These are phyloP conservation scores for Microdochium bolleyi DNA, from an alignment of 2,329 filamentous ascomycete genomes.

Conservation along the genomic window DNA sequence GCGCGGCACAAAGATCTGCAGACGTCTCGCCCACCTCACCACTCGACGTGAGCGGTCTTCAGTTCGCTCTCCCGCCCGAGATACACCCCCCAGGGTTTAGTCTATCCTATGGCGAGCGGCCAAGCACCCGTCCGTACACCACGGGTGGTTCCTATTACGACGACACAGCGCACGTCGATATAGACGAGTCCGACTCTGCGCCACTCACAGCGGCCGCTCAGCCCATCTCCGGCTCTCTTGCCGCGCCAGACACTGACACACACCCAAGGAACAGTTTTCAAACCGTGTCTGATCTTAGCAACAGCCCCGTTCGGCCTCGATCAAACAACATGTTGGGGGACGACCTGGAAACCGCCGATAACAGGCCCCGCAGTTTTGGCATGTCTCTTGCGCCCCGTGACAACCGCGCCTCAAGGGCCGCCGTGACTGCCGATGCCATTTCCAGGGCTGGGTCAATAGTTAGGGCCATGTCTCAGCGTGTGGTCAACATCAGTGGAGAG, in stretches of 20 bases:
- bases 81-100: slow-evolving; percentile 26
- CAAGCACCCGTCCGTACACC: slow-evolving; percentile 19
- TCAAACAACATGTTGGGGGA: slow-evolving; percentile 44
- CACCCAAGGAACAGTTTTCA: slow-evolving; percentile 47
- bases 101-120: slow-evolving; percentile 15
- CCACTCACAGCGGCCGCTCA: slow-evolving; percentile 49
- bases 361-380: slow-evolving; percentile 49
- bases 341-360: slow-evolving; percentile 49
- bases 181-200: slow-evolving; percentile 48
- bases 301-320: slow-evolving; percentile 38
- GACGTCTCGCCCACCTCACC: slow-evolving; percentile 28
- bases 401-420: slow-evolving; percentile 50
- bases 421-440: slow-evolving; percentile 56
- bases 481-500: slow-evolving; percentile 95
- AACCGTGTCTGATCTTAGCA: slow-evolving; percentile 46
- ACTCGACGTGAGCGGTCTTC: slow-evolving; percentile 19
- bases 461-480: slow-evolving; percentile 87
- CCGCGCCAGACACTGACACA: slow-evolving; percentile 28
- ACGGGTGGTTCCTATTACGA: slow-evolving; percentile 32
- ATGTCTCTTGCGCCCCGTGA: slow-evolving; percentile 44
- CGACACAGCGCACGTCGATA: slow-evolving; percentile 28
- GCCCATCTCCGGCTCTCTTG: slow-evolving; percentile 43
- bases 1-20: not conserved
- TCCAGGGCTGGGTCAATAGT: slow-evolving; percentile 68
- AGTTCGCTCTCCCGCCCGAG: slow-evolving; percentile 46